Evolutionary conservation across 768 basidiomycete species (phyloP).

Genomic region (Trichaptum fuscoviolaceum): DNA sequence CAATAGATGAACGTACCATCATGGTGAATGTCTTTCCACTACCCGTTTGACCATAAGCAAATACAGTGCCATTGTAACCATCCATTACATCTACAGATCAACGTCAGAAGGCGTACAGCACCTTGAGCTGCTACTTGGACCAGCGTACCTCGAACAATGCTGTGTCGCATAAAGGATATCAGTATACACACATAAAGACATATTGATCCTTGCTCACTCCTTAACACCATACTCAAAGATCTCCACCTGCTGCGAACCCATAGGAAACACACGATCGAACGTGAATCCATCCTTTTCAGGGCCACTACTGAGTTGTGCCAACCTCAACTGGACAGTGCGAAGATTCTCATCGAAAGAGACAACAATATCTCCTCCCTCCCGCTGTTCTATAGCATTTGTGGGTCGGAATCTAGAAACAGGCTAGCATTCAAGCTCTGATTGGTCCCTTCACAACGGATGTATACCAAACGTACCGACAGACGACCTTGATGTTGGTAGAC

Average conservation of each 20-base stretch:
- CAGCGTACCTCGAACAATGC: constrained; percentile 79
- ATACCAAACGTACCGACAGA: constrained; percentile 77
- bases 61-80: constrained; percentile 96
- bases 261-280: constrained; percentile 94
- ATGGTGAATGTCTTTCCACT: constrained; percentile 95
- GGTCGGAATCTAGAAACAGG: constrained; percentile 76
- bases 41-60: constrained; percentile 84
- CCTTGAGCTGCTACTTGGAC: constrained; percentile 7
- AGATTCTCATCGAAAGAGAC: constrained; percentile 85
- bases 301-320: constrained; percentile 60
- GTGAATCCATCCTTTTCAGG: constrained; percentile 98
- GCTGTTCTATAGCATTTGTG: constrained; percentile 82
- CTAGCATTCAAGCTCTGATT: constrained; percentile 9
- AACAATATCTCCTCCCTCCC: constrained; percentile 86
- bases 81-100: constrained; percentile 82
- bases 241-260: constrained; percentile 84
- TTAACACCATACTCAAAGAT: constrained; percentile 99
- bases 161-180: constrained; percentile 24
- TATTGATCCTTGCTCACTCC: constrained; percentile 56
- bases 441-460: constrained; percentile 5
- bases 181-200: constrained; percentile 14
- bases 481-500: constrained; percentile 92
- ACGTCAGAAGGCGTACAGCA: constrained; percentile 10
- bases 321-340: constrained; percentile 77
- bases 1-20: constrained; percentile 61